Evolutionary conservation across 2,329 filamentous ascomycete species (phyloP).

Genomic region (Xylaria sp.): DNA sequence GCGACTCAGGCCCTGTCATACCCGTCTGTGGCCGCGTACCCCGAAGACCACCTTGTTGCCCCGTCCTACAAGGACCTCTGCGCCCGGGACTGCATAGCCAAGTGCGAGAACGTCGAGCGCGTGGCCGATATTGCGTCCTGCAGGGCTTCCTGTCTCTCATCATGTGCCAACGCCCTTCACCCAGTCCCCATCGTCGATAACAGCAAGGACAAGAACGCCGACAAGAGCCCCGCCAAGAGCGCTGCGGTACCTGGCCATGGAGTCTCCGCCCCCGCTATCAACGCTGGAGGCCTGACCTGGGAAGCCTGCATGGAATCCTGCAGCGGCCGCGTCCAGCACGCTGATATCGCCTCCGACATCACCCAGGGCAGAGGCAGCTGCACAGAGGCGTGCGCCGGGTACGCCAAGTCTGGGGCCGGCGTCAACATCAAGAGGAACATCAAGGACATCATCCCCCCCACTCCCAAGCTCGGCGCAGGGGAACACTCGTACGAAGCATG

Average conservation of each 20-base stretch:
- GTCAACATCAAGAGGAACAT: not conserved
- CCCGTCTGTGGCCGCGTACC: not conserved
- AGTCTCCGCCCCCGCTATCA: not conserved
- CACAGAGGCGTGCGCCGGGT: slow-evolving; percentile 1
- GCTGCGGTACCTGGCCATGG: not conserved
- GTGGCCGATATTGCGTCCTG: not conserved
- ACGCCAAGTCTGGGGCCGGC: not conserved
- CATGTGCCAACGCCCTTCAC: not conserved
- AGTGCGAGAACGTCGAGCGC: not conserved
- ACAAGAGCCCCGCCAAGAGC: not conserved
- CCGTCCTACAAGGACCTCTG: not conserved
- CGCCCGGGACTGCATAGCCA: not conserved
- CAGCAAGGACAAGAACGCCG: not conserved
- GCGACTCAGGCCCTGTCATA: not conserved
- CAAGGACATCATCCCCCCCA: not conserved
- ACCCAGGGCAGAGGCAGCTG: slow-evolving; percentile 5
- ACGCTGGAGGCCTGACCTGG: slow-evolving; percentile 7
- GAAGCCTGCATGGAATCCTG: slow-evolving; percentile 27
- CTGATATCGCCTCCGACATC: slow-evolving; percentile 14
- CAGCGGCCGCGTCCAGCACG: slow-evolving; percentile 2
- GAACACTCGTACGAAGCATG: slow-evolving; percentile 14
- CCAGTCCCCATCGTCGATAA: not conserved
- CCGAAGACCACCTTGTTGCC: not conserved
- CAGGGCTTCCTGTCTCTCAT: not conserved
- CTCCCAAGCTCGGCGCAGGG: not conserved